Evolutionary conservation across 805 yeast species (phyloP).

Genomic region (Candida nanaspora): DNA sequence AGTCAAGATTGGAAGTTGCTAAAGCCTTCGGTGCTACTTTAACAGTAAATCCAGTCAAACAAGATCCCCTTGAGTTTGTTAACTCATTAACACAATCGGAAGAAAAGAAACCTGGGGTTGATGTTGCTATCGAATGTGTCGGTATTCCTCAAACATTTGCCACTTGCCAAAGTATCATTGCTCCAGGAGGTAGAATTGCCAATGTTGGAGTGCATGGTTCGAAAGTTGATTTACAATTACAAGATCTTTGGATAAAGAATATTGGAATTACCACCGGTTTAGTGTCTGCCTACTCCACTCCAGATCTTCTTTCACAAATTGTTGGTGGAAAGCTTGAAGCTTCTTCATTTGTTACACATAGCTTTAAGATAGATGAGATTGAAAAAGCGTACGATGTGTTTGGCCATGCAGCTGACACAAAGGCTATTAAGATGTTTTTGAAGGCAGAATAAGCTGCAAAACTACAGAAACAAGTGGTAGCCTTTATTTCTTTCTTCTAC

Average conservation of each 20-base stretch:
- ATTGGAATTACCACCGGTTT: slow-evolving; percentile 40
- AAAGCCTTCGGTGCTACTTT: slow-evolving; percentile 54
- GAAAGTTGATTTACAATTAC: slow-evolving; percentile 32
- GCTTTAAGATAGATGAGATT: slow-evolving; percentile 47
- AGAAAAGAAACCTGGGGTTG: slow-evolving; percentile 41
- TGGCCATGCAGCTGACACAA: slow-evolving; percentile 41
- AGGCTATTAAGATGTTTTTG: slow-evolving; percentile 39
- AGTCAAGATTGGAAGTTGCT: slow-evolving; percentile 50
- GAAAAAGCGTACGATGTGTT: slow-evolving; percentile 57
- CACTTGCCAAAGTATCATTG: slow-evolving; percentile 46
- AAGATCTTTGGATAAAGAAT: slow-evolving; percentile 40
- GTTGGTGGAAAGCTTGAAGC: slow-evolving; percentile 35
- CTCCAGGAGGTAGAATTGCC: slow-evolving; percentile 57
- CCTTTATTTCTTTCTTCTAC: too few relatives aligned
- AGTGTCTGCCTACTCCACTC: slow-evolving; percentile 40
- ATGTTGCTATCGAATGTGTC: slow-evolving; percentile 58
- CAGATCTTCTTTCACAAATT: slow-evolving; percentile 29
- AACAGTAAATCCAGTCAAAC: slow-evolving; percentile 44
- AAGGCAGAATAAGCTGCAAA: not conserved
- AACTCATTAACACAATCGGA: slow-evolving; percentile 20
- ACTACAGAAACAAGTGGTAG: too few relatives aligned
- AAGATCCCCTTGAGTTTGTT: slow-evolving; percentile 32
- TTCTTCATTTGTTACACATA: slow-evolving; percentile 50
- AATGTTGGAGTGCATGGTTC: slow-evolving; percentile 53
- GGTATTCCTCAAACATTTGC: slow-evolving; percentile 59